Base-by-base conservation (phyloP, 176 grass and related monocot genomes). In the Oryza brachyantha region DNA sequence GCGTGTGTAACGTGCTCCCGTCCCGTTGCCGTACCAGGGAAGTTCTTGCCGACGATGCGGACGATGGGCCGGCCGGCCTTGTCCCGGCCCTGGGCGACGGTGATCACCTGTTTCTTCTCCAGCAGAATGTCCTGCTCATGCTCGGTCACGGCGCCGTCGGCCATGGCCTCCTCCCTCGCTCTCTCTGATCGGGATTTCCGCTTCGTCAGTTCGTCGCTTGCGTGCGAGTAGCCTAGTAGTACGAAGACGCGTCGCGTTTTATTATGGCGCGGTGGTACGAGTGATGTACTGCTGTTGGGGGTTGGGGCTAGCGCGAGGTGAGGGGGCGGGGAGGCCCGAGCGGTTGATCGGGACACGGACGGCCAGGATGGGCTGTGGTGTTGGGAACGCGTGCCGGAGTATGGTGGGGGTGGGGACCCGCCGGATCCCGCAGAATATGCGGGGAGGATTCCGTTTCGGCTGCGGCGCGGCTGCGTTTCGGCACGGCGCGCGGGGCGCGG, bases 41-140 rank as follows among this genome's bases (percentile, higher is more conserved):
- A 96, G 84, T 85, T 76, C 70, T 90, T 96, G 73, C 93, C 93
- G 75, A 96, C 84, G 76, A 92, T 83, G 40, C 86, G 79, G 39
- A 96, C 68, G n/a, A 96, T 89, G 27, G 69, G 76, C 26, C 93
- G 86, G 62, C 89, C 86, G 11, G 82, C 79, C 38, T 85, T 87
- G 81, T 95, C 93, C 3, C 52, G 57, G 54, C 89, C 93, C 60
- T 90, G 89, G 54, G 92, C 50, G 16, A 95, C 50, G 16, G 73
- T 85, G 80, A 95, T 57, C 76, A 79, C 86, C 69, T 76, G 39
- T 75, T 80, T 8, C 61, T 63, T 63, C 54, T 91, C 84, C 39
- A 91, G 64, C 71, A 83, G 63, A 27, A 63, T 39, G 59, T 85
- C 89, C 52, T 32, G 31, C 31, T 85, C 89, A 37, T 32, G 31